Evolutionary conservation across 495 filamentous ascomycete genomes (phyloP).

Genomic region (Clohesyomyces aquaticus): DNA sequence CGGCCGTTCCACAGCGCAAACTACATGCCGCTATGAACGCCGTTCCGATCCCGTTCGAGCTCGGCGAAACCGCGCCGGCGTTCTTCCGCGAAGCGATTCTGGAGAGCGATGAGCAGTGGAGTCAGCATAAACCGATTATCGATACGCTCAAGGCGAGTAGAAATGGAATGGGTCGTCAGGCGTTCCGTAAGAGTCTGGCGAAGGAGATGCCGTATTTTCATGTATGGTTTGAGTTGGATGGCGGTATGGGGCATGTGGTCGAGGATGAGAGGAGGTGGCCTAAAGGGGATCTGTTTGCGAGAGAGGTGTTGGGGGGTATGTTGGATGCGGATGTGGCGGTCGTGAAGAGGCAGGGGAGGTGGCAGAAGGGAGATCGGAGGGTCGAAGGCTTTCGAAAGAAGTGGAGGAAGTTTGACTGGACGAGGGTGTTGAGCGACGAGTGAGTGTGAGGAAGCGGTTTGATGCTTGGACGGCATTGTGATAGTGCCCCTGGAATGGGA

Average conservation of each 20-base stretch:
- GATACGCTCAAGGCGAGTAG: conserved; percentile 77
- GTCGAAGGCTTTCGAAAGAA: conserved; percentile 78
- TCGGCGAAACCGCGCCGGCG: conserved; percentile 87
- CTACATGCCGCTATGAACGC: conserved; percentile 84
- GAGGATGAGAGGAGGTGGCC: conserved; percentile 90
- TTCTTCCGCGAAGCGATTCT: conserved; percentile 97
- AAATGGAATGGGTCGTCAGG: conserved; percentile 68
- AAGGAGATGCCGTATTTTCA: conserved; percentile 99
- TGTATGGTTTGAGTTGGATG: conserved; percentile 92
- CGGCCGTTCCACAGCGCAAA: conserved; percentile 75
- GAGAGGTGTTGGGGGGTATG: conserved; percentile 94
- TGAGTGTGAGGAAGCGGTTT: no score
- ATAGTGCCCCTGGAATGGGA: no score
- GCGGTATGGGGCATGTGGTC: conserved; percentile 89
- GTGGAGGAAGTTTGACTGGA: conserved; percentile 98
- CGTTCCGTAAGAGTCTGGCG: conserved; percentile 79
- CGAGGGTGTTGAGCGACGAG: conserved; percentile 69
- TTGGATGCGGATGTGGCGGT: conserved; percentile 79
- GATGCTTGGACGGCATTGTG: no score
- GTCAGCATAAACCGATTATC: conserved; percentile 91
- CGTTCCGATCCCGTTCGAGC: conserved; percentile 82
- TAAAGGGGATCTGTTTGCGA: conserved; percentile 87
- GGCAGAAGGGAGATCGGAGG: conserved; percentile 73
- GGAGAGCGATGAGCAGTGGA: conserved; percentile 85
- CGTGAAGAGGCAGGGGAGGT: conserved; percentile 88